A percentile compares a stretch with the other conserved stretches of the same genome.
Evolutionary conservation across 768 basidiomycete species (phyloP).

Genomic region (Rossbeevera mucosa): DNA sequence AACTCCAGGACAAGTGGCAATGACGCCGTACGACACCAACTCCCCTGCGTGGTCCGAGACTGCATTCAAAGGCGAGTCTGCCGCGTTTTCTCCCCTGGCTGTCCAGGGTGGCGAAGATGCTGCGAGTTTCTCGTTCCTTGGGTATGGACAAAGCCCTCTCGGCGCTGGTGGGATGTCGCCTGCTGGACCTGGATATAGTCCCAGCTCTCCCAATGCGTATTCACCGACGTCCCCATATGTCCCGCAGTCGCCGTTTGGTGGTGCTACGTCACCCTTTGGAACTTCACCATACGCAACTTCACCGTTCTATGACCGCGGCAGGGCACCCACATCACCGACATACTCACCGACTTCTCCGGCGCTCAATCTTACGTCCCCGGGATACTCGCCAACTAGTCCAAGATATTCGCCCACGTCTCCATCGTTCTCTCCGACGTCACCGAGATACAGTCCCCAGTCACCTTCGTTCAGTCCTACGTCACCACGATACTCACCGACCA

Average conservation of each 20-base stretch:
- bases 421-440: conserved; percentile 81
- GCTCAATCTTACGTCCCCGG: conserved; percentile 77
- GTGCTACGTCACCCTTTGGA: conserved; percentile 79
- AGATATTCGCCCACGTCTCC: conserved; percentile 84
- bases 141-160: conserved; percentile 82
- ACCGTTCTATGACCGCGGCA: conserved; percentile 70
- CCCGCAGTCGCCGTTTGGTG: conserved; percentile 76
- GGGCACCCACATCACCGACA: conserved; percentile 70
- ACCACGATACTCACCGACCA: conserved; percentile 84
- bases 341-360: conserved; percentile 88
- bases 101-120: conserved; percentile 82
- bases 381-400: conserved; percentile 64
- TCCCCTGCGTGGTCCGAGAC: conserved; percentile 80
- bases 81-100: conserved; percentile 93
- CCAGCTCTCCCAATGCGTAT: conserved; percentile 85
- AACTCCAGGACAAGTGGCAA: conserved; percentile 86
- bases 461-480: conserved; percentile 90
- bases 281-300: conserved; percentile 80
- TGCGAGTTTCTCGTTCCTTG: conserved; percentile 66
- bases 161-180: conserved; percentile 88
- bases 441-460: conserved; percentile 82
- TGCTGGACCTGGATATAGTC: conserved; percentile 81
- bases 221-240: conserved; percentile 90
- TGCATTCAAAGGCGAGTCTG: conserved; percentile 75
- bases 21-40: conserved; percentile 95